phyloP scores from a whole-genome alignment of 1,284 basidiomycete genomes.

The Ustilago loliicola region DNA sequence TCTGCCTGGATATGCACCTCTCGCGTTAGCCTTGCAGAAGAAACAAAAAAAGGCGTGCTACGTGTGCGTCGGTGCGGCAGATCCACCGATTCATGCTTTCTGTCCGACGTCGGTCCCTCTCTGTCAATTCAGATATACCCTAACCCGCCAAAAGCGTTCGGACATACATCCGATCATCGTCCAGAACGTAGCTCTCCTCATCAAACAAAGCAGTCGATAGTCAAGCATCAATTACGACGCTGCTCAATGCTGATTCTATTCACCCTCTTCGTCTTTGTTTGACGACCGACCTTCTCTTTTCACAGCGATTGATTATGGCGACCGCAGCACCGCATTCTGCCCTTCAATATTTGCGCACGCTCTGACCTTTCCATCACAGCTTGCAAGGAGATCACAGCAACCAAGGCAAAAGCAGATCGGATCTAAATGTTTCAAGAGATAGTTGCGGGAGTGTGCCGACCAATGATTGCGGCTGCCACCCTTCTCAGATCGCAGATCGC shows the following conservation, averaged over 20 bases:
- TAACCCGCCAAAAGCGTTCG: conserved; percentile 4
- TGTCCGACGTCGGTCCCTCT: not conserved
- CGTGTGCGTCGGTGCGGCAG: not conserved
- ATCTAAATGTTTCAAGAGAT: not conserved
- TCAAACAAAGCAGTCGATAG: no score
- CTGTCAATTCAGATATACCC: conserved; percentile 2
- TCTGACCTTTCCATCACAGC: no score
- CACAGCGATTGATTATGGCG: no score
- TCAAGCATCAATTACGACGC: no score
- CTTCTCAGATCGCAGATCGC: conserved; percentile 2
- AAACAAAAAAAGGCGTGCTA: conserved; percentile 3
- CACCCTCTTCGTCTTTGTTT: no score
- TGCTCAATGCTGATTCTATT: no score
- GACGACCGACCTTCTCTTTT: no score
- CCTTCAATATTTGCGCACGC: no score
- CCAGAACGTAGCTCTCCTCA: not conserved
- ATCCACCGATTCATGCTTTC: conserved; percentile 1
- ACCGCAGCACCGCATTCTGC: no score
- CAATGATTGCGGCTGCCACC: not conserved
- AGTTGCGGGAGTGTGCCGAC: conserved; percentile 5
- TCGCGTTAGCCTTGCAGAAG: not conserved
- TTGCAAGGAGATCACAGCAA: not conserved
- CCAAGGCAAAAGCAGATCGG: not conserved
- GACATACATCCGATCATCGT: not conserved
- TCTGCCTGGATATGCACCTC: not conserved